Base-by-base conservation (phyloP, 2,329 filamentous ascomycete genomes). In the Colletotrichum cereale region DNA sequence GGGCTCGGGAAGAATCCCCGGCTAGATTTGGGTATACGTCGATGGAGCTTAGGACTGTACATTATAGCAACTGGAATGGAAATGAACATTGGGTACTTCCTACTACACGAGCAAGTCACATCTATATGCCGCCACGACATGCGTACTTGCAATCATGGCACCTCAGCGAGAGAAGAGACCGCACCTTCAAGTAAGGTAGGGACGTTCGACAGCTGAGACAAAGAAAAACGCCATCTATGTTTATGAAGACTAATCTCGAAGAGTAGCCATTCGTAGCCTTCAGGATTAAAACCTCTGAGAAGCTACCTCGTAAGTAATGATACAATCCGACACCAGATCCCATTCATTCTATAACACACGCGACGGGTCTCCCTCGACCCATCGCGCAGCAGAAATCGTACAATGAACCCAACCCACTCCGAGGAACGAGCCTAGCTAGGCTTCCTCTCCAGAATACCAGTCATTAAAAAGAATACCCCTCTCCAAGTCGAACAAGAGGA, bases 301-400 rank as follows among this genome's bases (percentile, higher is more conserved):
- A 57, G 36, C 55, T 40, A 18, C 8, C 14, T 57, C 14, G 36
- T 40, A 18, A 57, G 36, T 57, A 29, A 24, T 57, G 36, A 29
- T 26, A 40, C 55, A 57, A 2, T 29, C 55, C 55, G 21, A 47
- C 44, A 26, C 36, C 34, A 40, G 34, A 38, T 40, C 31, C 21
- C 53, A 57, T 57, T 26, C 53, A 38, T 38, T 40, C 55, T 38
- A 57, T 26, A 57, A n/a, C 36, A n/a, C 48, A 21, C 29, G 18
- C 21, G 18, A n/a, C 18, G 50, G 55, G 26, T 40, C 6, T 10
- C 18, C n/a, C 14, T 31, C 26, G 47, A 50, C 34, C 55, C 55
- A 18, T 40, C n/a, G 7, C 16, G 34, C 12, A 40, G 36, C 21
- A 40, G n/a, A 52, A 57, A 57, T 57, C 36, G 36, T 57, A 57